A percentile compares a stretch with the other conserved stretches of the same genome.
Evolutionary conservation across 2,329 filamentous ascomycete genomes (phyloP).

Genomic region (Cadophora luteo-olivacea): DNA sequence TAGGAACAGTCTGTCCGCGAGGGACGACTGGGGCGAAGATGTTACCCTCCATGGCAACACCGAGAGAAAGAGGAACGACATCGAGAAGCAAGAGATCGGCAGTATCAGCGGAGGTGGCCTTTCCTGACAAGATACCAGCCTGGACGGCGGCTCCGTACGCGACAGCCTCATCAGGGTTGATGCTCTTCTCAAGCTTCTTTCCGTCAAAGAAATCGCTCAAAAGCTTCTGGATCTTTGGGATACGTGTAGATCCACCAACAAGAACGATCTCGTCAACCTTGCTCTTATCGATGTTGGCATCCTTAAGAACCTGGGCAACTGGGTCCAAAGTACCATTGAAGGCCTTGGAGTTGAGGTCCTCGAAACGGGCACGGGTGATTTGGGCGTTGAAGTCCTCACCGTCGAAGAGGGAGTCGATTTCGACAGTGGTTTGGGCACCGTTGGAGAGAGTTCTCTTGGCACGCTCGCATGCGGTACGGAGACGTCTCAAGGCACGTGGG

Average conservation of each 20-base stretch:
- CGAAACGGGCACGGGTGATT: constrained; percentile 98
- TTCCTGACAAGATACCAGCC: constrained; percentile 97
- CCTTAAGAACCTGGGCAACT: constrained; percentile 96
- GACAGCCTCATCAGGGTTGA: constrained; percentile 99
- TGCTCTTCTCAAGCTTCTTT: constrained; percentile 99
- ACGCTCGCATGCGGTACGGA: constrained; percentile 98
- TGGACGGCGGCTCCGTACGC: constrained; percentile 99
- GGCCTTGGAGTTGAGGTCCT: constrained; percentile 95
- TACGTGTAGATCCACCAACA: constrained; percentile 98
- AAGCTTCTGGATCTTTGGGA: constrained; percentile 98
- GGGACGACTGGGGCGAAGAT: constrained; percentile 95
- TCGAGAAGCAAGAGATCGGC: constrained; percentile 94
- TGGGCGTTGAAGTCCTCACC: constrained; percentile 97
- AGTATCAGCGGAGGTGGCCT: constrained; percentile 95
- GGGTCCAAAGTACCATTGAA: constrained; percentile 94
- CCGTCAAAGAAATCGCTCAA: constrained; percentile 98
- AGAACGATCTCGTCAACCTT: constrained; percentile 98
- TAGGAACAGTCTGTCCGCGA: constrained; percentile 76
- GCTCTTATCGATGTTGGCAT: constrained; percentile 85
- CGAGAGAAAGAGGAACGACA: constrained; percentile 93
- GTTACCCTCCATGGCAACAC: constrained; percentile 99
- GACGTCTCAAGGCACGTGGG: constrained; percentile 90
- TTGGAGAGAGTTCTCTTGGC: constrained; percentile 99
- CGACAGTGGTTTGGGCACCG: constrained; percentile 95
- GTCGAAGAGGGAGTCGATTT: constrained; percentile 98